A percentile compares a stretch with the other conserved stretches of the same genome.
phyloP scores from a whole-genome alignment of 192 early-diverging fungal species.

The Rhizophagus prolifer region DNA sequence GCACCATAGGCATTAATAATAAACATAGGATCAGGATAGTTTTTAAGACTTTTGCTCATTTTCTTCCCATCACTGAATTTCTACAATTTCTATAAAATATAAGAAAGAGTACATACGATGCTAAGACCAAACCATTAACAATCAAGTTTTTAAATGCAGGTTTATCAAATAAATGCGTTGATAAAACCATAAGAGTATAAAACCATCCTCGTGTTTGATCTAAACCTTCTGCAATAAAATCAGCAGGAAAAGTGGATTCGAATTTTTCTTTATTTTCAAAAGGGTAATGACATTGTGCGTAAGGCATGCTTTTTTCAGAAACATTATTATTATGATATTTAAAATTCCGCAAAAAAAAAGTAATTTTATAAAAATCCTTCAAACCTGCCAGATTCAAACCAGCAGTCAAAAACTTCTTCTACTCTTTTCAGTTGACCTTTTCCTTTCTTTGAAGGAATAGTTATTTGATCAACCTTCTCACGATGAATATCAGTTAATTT shows the following conservation, averaged over 20 bases:
- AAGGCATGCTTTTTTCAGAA: constrained; percentile 84
- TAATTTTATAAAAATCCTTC: not conserved
- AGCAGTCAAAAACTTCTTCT: constrained; percentile 98
- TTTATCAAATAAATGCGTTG: constrained; percentile 92
- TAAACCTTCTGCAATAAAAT: constrained; percentile 99
- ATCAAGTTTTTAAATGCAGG: constrained; percentile 98
- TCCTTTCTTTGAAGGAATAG: constrained; percentile 90
- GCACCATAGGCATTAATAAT: constrained; percentile 90
- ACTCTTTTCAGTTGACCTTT: constrained; percentile 82
- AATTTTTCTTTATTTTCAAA: constrained; percentile 96
- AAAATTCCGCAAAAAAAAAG: not conserved
- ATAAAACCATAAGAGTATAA: constrained; percentile 97
- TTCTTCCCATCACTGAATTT: constrained; percentile 89
- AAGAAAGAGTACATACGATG: constrained; percentile 47
- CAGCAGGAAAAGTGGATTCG: constrained; percentile 87
- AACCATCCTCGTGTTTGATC: constrained; percentile 99
- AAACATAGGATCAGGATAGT: constrained; percentile 90
- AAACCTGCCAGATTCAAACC: constrained; percentile 87
- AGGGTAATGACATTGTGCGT: constrained; percentile 98
- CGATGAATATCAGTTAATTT: constrained; percentile 94
- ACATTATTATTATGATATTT: too few species aligned
- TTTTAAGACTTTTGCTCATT: constrained; percentile 98
- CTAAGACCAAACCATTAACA: constrained; percentile 93
- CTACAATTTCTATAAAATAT: not conserved
- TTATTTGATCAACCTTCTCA: constrained; percentile 94